Percentiles rank a stretch among this genome's conserved stretches.
Evolutionary conservation across 164 flowering plant species (phyloP).

Genomic region (Chimonanthus praecox): DNA sequence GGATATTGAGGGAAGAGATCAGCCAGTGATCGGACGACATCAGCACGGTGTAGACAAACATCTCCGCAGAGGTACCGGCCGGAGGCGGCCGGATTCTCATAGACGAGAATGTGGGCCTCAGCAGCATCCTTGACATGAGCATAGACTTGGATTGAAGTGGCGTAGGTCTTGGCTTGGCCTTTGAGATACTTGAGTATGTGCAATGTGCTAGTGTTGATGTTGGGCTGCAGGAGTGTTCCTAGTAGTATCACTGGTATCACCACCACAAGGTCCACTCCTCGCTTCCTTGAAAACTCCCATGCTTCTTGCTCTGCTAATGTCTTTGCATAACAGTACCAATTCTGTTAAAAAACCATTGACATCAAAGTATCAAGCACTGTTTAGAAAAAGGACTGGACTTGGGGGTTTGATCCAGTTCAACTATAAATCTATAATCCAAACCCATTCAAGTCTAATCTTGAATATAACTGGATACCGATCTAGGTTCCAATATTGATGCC

Average conservation of each 20-base stretch:
- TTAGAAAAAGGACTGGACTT: too few species aligned
- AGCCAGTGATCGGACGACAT: slow-evolving; percentile 68
- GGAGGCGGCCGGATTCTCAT: slow-evolving; percentile 63
- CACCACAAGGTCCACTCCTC: slow-evolving; percentile 71
- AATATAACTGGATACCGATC: too few species aligned
- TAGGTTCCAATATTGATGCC: too few species aligned
- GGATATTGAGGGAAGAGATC: slow-evolving; percentile 87
- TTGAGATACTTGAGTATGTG: slow-evolving; percentile 80
- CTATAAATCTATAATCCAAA: background rate
- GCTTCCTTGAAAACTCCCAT: slow-evolving; percentile 67
- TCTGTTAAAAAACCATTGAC: slow-evolving; percentile 36
- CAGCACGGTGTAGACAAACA: slow-evolving; percentile 83
- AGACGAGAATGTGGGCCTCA: slow-evolving; percentile 67
- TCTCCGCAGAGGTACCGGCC: slow-evolving; percentile 87
- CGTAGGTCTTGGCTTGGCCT: slow-evolving; percentile 86
- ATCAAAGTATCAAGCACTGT: too few species aligned
- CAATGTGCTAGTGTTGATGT: slow-evolving; percentile 61
- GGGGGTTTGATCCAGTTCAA: background rate
- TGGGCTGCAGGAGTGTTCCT: slow-evolving; percentile 75
- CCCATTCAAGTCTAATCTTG: background rate
- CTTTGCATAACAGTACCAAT: slow-evolving; percentile 96
- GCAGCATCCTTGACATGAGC: slow-evolving; percentile 86
- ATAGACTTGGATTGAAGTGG: slow-evolving; percentile 77
- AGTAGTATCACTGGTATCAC: slow-evolving; percentile 77
- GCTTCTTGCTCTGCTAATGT: slow-evolving; percentile 91